Evolutionary conservation across 306 rosid species (phyloP).

Genomic region (Cucurbita argyrosperma): DNA sequence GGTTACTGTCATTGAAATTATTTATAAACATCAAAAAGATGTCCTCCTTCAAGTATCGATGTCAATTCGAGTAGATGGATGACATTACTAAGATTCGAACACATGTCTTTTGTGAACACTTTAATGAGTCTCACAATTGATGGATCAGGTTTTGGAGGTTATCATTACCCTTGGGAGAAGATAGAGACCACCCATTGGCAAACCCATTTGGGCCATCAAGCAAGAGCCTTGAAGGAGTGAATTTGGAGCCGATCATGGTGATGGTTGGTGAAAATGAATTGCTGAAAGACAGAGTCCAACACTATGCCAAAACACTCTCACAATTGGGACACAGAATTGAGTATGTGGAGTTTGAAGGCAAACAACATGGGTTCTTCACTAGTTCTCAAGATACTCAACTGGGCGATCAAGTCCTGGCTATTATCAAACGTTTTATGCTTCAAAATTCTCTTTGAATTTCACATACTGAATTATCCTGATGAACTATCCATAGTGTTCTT

Average conservation of each 20-base stretch:
- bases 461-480: too few relatives aligned
- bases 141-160: slow-evolving; percentile 79
- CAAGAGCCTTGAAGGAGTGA: slow-evolving; percentile 25
- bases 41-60: too few relatives aligned
- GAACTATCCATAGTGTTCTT: too few relatives aligned
- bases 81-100: too few relatives aligned
- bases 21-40: too few relatives aligned
- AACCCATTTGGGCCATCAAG: slow-evolving; percentile 66
- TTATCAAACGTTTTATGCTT: slow-evolving; percentile 38
- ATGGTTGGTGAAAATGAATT: slow-evolving; percentile 60
- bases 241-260: slow-evolving; percentile 51
- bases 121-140: not conserved
- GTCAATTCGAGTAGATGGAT: too few relatives aligned
- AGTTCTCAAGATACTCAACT: slow-evolving; percentile 43
- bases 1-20: too few relatives aligned
- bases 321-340: slow-evolving; percentile 40
- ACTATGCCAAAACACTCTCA: slow-evolving; percentile 38
- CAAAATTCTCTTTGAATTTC: not conserved
- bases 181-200: slow-evolving; percentile 66
- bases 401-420: slow-evolving; percentile 25
- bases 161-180: slow-evolving; percentile 52
- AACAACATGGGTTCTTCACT: slow-evolving; percentile 69
- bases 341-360: slow-evolving; percentile 58
- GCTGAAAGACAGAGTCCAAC: slow-evolving; percentile 60
- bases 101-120: not conserved